Conservation (phyloP, 2,329 filamentous ascomycete species). For the Cercospora sesami region DNA sequence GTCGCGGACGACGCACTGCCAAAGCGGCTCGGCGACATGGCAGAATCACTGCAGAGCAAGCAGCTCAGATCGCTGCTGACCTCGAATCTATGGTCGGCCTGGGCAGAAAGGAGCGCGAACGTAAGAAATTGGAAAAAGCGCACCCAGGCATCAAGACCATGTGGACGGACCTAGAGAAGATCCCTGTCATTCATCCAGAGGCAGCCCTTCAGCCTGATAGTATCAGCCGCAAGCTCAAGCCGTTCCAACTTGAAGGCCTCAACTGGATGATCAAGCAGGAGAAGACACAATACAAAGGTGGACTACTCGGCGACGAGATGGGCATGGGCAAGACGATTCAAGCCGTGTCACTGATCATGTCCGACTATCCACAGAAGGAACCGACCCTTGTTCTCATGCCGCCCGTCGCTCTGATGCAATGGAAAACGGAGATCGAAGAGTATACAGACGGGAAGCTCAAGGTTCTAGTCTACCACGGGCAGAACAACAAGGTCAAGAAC, state of each 20-base stretch:
- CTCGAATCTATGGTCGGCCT: conserved; percentile 22
- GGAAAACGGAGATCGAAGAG: conserved; percentile 54
- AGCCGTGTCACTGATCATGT: conserved; percentile 97
- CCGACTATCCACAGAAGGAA: conserved; percentile 80
- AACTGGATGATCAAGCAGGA: conserved; percentile 96
- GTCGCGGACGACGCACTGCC: conserved; percentile 14
- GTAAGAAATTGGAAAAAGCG: conserved; percentile 67
- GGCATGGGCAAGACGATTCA: conserved; percentile 98
- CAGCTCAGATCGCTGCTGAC: conserved; percentile 10
- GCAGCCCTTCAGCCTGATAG: conserved; percentile 69
- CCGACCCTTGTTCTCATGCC: conserved; percentile 56
- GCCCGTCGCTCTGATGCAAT: conserved; percentile 27
- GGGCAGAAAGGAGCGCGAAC: conserved; percentile 49
- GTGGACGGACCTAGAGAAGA: conserved; percentile 74
- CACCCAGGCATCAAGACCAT: conserved; percentile 81
- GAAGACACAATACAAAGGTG: conserved; percentile 78
- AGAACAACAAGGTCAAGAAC: conserved; percentile 77
- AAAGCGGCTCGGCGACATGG: conserved; percentile 24
- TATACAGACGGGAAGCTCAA: conserved; percentile 88
- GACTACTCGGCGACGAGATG: conserved; percentile 95
- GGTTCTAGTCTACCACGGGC: conserved; percentile 86
- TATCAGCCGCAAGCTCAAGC: conserved; percentile 83
- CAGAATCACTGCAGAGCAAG: conserved; percentile 30
- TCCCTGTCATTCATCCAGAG: conserved; percentile 64
- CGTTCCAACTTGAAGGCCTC: conserved; percentile 89